phyloP scores from a whole-genome alignment of 1,284 basidiomycete species.

The Limonomyces culmigenus region DNA sequence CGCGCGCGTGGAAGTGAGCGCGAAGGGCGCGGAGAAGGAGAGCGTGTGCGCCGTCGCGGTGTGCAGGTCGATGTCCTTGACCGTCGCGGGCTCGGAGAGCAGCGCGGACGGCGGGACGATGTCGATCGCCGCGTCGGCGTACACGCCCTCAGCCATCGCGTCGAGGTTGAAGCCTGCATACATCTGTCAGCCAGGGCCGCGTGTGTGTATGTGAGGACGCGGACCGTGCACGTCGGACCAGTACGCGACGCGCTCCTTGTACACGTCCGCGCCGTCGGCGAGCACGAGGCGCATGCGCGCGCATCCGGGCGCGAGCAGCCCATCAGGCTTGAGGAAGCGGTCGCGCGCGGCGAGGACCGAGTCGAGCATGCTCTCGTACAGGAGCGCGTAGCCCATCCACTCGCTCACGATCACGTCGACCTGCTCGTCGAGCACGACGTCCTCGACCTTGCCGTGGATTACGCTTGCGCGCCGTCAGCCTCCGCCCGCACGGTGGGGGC shows the following conservation, averaged over 20 bases:
- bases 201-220: constrained; percentile 8
- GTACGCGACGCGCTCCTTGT: constrained; percentile 72
- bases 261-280: constrained; percentile 59
- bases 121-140: constrained; percentile 71
- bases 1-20: constrained; percentile 39
- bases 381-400: constrained; percentile 93
- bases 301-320: constrained; percentile 84
- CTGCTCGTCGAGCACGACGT: constrained; percentile 58
- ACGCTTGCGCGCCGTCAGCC: constrained; percentile 28
- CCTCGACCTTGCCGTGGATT: constrained; percentile 78
- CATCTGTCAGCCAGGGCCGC: constrained; percentile 1
- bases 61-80: constrained; percentile 66
- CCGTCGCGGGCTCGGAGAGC: constrained; percentile 44
- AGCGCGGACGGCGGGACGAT: constrained; percentile 57
- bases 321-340: constrained; percentile 50
- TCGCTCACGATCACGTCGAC: constrained; percentile 94
- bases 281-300: constrained; percentile 74
- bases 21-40: constrained; percentile 66
- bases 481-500: not conserved
- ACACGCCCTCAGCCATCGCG: constrained; percentile 55
- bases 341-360: constrained; percentile 83
- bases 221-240: constrained; percentile 86
- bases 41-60: constrained; percentile 53
- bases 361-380: constrained; percentile 97
- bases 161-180: constrained; percentile 70